Evolutionary conservation across 1,284 basidiomycete genomes (phyloP).

Genomic region (Cryptococcus depauperatus): DNA sequence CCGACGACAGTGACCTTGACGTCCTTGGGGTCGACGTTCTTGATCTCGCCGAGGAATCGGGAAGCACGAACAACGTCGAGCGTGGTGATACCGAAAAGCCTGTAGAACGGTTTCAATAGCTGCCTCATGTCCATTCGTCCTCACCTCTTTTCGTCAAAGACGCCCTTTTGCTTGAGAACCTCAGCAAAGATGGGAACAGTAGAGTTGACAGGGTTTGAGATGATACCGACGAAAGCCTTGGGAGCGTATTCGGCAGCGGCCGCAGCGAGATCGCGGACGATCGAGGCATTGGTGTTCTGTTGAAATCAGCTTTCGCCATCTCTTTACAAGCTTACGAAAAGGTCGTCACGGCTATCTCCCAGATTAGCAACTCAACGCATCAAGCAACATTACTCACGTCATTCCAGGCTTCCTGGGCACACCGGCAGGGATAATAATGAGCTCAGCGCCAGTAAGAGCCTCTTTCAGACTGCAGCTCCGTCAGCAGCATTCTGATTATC

Average conservation of each 20-base stretch:
- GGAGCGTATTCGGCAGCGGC: conserved; percentile 78
- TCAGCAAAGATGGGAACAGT: conserved; percentile 96
- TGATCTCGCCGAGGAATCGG: conserved; percentile 81
- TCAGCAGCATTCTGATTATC: conserved; percentile 27
- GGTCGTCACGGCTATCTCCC: conserved; percentile 40
- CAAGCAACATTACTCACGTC: conserved; percentile 64
- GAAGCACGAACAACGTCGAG: conserved; percentile 96
- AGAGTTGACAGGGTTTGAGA: conserved; percentile 95
- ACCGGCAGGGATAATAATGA: conserved; percentile 95
- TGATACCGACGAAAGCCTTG: conserved; percentile 89
- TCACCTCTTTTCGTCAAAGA: conserved; percentile 84
- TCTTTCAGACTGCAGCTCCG: conserved; percentile 59
- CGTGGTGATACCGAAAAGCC: conserved; percentile 95
- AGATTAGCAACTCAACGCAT: background rate
- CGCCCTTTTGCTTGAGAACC: conserved; percentile 83
- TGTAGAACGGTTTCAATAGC: conserved; percentile 39
- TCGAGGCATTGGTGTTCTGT: conserved; percentile 76
- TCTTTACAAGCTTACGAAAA: conserved; percentile 34
- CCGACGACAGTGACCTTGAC: conserved; percentile 77
- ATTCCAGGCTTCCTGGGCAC: conserved; percentile 90
- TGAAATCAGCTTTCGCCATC: background rate
- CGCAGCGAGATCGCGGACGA: conserved; percentile 85
- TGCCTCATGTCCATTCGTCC: no score
- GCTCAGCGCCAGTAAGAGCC: conserved; percentile 71
- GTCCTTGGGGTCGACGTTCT: conserved; percentile 56